Evolutionary conservation across 148 eudicot genomes (phyloP), one percentile per base, ranked within the genome.

Genomic region (Fagopyrum homotropicum): DNA sequence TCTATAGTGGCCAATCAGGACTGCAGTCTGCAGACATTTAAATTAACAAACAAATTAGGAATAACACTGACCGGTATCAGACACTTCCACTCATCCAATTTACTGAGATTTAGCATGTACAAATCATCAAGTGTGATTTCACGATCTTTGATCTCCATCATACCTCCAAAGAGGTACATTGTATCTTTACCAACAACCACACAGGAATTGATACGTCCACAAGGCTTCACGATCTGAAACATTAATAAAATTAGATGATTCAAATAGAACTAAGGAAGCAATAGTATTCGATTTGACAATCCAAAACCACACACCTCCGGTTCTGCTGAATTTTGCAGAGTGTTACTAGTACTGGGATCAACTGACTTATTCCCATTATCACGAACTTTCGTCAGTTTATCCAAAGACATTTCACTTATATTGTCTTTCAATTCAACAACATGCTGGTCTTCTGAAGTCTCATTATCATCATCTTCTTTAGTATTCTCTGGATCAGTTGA

Each of bases 41-140:
- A 71, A 72, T 3, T 19, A 11, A 4, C 12, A n/a, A 72, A 17
- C 5, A 54, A 17, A 47, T 49, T 17, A 19, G 43, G 73, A 17
- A 47, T 49, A 72, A 19, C 47, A 84, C 92, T 63, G 63, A 95
- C 98, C 82, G 88, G 93, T 79, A 95, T 89, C 68, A 92, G 80
- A 86, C 98, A 95, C 85, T 88, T 95, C 98, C 98, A 95, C 76
- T 92, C 97, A 83, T 95, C 98, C 79, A 95, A 85, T 84, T 95
- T 95, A 82, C 93, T 92, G 72, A 95, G 98, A 78, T 95, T 95
- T 45, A 95, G 93, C 22, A 82, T 84, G 82, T 92, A 90, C 63
- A 95, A 72, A 87, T 95, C 98, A 81, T 95, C 98, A 55, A 95
- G 92, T 6, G 97, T 90, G 73, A 95, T 89, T 81, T 95, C 98